Evolutionary conservation across 805 yeast species (phyloP).

Genomic region (Starmerella riodocensis): DNA sequence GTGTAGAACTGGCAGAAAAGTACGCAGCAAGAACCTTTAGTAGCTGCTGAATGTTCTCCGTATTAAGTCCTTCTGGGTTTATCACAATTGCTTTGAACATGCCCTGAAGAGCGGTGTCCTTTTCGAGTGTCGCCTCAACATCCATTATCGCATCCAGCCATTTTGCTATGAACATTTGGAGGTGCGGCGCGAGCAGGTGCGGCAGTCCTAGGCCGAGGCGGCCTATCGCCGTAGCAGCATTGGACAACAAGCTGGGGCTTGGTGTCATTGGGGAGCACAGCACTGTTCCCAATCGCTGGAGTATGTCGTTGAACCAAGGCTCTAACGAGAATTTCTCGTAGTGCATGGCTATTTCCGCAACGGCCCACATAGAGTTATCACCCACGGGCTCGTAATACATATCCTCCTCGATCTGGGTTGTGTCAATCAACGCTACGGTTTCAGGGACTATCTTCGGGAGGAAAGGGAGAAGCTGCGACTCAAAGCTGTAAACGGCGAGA

Average conservation of each 20-base stretch:
- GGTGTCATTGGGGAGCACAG: slow-evolving; percentile 47
- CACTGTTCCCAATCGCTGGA: slow-evolving; percentile 46
- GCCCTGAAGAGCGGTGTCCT: slow-evolving; percentile 76
- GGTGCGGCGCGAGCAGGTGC: slow-evolving; percentile 42
- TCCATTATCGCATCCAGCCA: slow-evolving; percentile 64
- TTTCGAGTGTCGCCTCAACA: slow-evolving; percentile 65
- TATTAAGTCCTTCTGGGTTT: slow-evolving; percentile 55
- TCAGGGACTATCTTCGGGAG: slow-evolving; percentile 29
- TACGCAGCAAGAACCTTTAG: slow-evolving; percentile 22
- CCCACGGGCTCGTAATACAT: slow-evolving; percentile 47
- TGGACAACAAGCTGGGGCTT: slow-evolving; percentile 45
- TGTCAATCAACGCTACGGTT: slow-evolving; percentile 44
- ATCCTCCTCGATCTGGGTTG: slow-evolving; percentile 34
- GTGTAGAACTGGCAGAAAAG: slow-evolving; percentile 25
- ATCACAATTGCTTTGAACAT: slow-evolving; percentile 53
- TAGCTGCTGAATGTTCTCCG: slow-evolving; percentile 27
- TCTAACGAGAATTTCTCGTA: slow-evolving; percentile 29
- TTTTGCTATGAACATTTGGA: slow-evolving; percentile 42
- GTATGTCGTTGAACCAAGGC: slow-evolving; percentile 42
- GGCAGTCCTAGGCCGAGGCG: slow-evolving; percentile 60
- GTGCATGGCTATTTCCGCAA: slow-evolving; percentile 73
- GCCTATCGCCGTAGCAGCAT: slow-evolving; percentile 81
- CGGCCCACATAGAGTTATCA: slow-evolving; percentile 87
- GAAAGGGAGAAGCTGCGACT: slow-evolving; percentile 27
- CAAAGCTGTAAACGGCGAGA: slow-evolving; percentile 50